phyloP scores from a whole-genome alignment of 257 asterid species.

The Solanum clarkiae region DNA sequence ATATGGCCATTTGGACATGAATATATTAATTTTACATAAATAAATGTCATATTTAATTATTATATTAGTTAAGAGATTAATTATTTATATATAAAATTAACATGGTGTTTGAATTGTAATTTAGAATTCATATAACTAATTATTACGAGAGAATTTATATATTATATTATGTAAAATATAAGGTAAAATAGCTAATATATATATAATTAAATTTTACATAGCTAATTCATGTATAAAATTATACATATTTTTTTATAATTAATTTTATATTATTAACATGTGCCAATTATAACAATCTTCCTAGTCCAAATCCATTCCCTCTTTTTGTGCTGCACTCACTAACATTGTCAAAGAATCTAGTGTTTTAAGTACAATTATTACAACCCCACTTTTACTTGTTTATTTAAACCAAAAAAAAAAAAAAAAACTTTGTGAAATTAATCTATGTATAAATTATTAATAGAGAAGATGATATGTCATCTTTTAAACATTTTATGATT shows the following conservation, averaged over 20 bases:
- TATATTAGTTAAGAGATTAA: accelerated
- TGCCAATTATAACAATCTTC: background rate
- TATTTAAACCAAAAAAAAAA: no score
- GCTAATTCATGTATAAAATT: no score
- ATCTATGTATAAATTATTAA: no score
- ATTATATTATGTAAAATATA: no score
- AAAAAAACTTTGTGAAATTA: background rate
- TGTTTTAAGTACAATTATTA: background rate
- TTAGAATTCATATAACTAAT: no score
- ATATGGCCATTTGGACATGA: background rate
- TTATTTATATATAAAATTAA: background rate
- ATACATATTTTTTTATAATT: background rate
- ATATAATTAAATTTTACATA: no score
- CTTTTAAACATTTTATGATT: no score
- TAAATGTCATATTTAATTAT: accelerated
- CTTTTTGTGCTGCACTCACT: background rate
- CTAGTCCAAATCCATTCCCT: background rate
- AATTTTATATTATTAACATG: background rate
- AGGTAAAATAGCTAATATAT: background rate
- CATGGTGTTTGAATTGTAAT: no score
- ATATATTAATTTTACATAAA: background rate
- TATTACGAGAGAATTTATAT: no score
- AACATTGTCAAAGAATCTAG: background rate
- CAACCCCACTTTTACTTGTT: background rate
- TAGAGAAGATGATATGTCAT: no score